Evolutionary conservation across 345 rosid genomes (phyloP).

Genomic region (Raphanus raphanistrum): DNA sequence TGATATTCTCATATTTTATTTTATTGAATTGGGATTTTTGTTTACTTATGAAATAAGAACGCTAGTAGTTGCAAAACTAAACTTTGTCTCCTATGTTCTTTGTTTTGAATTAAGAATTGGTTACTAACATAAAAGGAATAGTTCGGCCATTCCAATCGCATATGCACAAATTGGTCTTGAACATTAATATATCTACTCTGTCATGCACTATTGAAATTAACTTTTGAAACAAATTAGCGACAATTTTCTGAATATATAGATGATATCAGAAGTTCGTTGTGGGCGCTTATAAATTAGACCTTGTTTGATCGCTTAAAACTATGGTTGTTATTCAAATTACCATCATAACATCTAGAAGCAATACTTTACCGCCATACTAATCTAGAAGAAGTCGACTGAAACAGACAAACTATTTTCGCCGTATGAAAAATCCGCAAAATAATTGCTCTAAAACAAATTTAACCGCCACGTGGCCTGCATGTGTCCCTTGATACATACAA

Average conservation of each 20-base stretch:
- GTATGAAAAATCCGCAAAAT: constrained; percentile 5
- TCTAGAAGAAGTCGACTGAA: constrained; percentile 6
- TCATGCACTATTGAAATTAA: neutral
- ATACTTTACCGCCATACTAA: neutral
- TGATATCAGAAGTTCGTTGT: neutral
- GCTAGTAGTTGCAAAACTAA: constrained; percentile 16
- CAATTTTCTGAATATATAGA: neutral
- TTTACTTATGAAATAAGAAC: neutral
- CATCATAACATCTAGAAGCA: constrained; percentile 8
- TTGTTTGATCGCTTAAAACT: neutral
- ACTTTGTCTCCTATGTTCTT: neutral
- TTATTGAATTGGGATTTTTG: too few relatives aligned
- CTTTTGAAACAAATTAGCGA: neutral
- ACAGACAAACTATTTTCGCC: neutral
- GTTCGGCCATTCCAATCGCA: constrained; percentile 4
- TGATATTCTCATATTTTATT: too few relatives aligned
- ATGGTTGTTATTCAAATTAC: neutral
- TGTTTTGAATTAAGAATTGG: neutral
- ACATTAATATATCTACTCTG: neutral
- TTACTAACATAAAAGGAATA: neutral
- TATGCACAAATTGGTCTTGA: neutral
- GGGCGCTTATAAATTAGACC: neutral
- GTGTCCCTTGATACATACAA: neutral
- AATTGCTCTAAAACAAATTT: neutral
- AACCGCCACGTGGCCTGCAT: constrained; percentile 21